These are phyloP conservation scores for Coemansia sp. DNA, from an alignment of 192 early-diverging fungal genomes.

Conservation along the genomic window DNA sequence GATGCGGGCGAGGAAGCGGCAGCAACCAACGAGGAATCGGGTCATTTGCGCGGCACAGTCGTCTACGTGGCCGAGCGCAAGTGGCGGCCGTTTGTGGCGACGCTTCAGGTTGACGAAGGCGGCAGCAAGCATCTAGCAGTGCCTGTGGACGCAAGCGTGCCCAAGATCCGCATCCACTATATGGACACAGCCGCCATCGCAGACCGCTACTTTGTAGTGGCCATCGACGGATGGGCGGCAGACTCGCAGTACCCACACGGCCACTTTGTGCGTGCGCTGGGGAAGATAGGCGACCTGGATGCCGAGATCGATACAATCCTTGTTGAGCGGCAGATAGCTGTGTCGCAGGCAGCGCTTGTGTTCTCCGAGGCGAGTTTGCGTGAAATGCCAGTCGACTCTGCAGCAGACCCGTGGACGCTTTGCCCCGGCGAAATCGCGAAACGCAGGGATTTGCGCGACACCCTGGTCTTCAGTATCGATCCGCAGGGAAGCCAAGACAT, in stretches of 20 bases:
- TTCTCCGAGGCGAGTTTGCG: conserved; percentile 66
- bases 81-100: conserved; percentile 80
- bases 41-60: conserved; percentile 45
- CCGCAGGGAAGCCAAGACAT: conserved; percentile 80
- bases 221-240: conserved; percentile 71
- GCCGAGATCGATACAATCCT: conserved; percentile 77
- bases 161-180: conserved; percentile 77
- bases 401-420: conserved; percentile 60
- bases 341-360: conserved; percentile 70
- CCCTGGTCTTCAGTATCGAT: conserved; percentile 70
- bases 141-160: conserved; percentile 69
- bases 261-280: conserved; percentile 73
- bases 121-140: conserved; percentile 66
- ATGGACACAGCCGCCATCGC: conserved; percentile 59
- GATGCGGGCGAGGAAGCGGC: conserved; percentile 32
- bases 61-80: conserved; percentile 67
- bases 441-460: conserved; percentile 43
- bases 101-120: conserved; percentile 62
- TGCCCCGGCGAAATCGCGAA: conserved; percentile 26
- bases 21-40: conserved; percentile 2
- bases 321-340: conserved; percentile 76
- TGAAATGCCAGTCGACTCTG: conserved; percentile 67
- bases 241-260: conserved; percentile 77
- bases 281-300: conserved; percentile 65
- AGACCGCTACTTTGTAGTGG: conserved; percentile 70